Percentiles rank a stretch among this genome's conserved stretches.
Evolutionary conservation across 768 basidiomycete species (phyloP).

Genomic region (Sutorius australiensis): DNA sequence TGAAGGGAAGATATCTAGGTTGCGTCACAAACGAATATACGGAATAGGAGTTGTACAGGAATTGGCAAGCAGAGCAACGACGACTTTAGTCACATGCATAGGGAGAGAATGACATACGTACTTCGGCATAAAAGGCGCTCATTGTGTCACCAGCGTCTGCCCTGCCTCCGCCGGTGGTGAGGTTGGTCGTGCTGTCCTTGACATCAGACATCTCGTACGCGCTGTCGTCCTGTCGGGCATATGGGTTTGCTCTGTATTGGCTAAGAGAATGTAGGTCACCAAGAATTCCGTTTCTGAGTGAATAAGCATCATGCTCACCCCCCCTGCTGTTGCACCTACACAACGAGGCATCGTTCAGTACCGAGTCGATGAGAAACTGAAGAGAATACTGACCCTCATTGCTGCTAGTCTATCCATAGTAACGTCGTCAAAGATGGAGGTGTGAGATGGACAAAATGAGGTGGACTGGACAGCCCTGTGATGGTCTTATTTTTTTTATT

Average conservation of each 20-base stretch:
- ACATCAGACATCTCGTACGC: slow-evolving; percentile 73
- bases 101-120: slow-evolving; percentile 27
- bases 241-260: slow-evolving; percentile 52
- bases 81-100: not conserved
- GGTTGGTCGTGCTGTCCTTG: slow-evolving; percentile 52
- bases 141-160: slow-evolving; percentile 53
- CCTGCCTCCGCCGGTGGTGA: slow-evolving; percentile 34
- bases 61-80: not conserved
- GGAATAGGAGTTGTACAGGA: not conserved
- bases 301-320: slow-evolving; percentile 34
- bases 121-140: slow-evolving; percentile 73
- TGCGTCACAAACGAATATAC: not conserved
- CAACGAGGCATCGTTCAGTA: slow-evolving; percentile 3
- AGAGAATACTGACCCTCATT: slow-evolving; percentile 56
- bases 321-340: slow-evolving; percentile 67
- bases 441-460: not conserved
- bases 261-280: slow-evolving; percentile 12
- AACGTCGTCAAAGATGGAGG: slow-evolving; percentile 51
- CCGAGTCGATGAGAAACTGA: not conserved
- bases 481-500: slow-evolving; percentile 4
- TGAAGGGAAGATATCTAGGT: slow-evolving; percentile 70
- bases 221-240: slow-evolving; percentile 56
- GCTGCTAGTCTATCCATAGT: slow-evolving; percentile 84
- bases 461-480: not conserved
- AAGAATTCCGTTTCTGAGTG: not conserved